A percentile compares a stretch with the other conserved stretches of the same genome.
phyloP scores from a whole-genome alignment of 306 rosid species.

The Lotus japonicus region DNA sequence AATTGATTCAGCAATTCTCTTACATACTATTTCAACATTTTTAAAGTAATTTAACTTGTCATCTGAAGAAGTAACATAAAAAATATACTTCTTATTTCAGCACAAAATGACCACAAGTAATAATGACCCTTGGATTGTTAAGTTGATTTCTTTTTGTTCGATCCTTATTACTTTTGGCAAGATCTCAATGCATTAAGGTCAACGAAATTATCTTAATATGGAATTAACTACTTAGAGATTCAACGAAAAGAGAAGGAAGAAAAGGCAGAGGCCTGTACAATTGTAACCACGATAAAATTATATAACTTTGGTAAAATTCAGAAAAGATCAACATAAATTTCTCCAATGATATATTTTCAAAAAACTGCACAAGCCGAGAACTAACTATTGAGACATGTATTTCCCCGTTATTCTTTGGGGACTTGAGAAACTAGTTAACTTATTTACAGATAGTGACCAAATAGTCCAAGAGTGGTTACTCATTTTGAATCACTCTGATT shows the following conservation, averaged over 20 bases:
- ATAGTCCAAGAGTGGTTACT: not conserved
- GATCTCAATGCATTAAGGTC: too few species aligned
- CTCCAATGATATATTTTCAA: not conserved
- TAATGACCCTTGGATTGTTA: not conserved
- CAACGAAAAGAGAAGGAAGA: not conserved
- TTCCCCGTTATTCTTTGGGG: constrained; percentile 1
- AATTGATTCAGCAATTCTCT: not conserved
- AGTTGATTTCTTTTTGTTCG: not conserved
- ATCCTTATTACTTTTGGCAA: not conserved
- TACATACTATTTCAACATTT: not conserved
- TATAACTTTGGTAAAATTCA: not conserved
- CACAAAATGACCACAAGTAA: not conserved
- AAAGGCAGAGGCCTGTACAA: constrained; percentile 7
- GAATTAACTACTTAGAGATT: not conserved
- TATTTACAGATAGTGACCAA: constrained; percentile 13
- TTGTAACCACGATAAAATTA: not conserved
- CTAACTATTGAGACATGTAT: not conserved
- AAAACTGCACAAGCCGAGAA: not conserved
- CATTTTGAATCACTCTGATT: not conserved
- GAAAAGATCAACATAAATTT: not conserved
- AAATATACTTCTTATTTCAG: not conserved
- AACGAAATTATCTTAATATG: too few species aligned
- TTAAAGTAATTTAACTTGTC: not conserved
- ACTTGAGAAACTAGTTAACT: constrained; percentile 8
- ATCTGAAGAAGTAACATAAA: too few species aligned